Percentiles rank a stretch among this genome's conserved stretches.
Conservation (phyloP, 192 early-diverging fungal species). For the Coemansia sp. region DNA sequence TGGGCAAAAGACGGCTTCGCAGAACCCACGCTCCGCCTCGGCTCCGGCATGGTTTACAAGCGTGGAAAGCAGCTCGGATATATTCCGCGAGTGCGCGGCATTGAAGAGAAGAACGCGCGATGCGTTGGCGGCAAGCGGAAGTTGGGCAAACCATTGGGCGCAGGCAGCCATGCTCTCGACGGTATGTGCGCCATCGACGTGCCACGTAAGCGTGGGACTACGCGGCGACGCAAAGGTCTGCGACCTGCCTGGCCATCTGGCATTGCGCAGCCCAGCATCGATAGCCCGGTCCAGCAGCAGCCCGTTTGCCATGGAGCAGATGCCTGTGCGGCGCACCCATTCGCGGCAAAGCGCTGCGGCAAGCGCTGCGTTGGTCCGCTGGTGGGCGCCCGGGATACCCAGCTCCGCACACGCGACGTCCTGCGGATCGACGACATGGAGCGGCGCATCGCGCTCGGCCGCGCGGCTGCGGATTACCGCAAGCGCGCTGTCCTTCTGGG, state of each 20-base stretch:
- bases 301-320: background rate
- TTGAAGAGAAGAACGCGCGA: constrained; percentile 83
- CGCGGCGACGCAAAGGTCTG: constrained; percentile 65
- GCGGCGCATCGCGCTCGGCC: constrained; percentile 60
- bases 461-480: constrained; percentile 70
- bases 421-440: constrained; percentile 38
- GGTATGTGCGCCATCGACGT: constrained; percentile 96
- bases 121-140: constrained; percentile 7
- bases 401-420: constrained; percentile 3
- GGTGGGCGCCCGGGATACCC: constrained; percentile 84
- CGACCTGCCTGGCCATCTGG: constrained; percentile 88
- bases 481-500: constrained; percentile 71
- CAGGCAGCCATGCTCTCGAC: constrained; percentile 77
- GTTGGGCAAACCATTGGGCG: constrained; percentile 56
- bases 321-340: constrained; percentile 61
- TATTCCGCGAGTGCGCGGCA: constrained; percentile 77
- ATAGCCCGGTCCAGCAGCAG: constrained; percentile 11
- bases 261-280: constrained; percentile 60
- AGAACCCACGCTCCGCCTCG: constrained; percentile 51
- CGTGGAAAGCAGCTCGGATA: constrained; percentile 64
- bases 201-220: constrained; percentile 64
- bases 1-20: constrained; percentile 79
- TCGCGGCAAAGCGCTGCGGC: constrained; percentile 72
- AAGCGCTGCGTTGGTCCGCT: constrained; percentile 81
- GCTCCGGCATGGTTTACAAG: constrained; percentile 53